These are phyloP conservation scores for Leishmania martiniquensis DNA, from an alignment of 208 protist species.

Conservation along the genomic window DNA sequence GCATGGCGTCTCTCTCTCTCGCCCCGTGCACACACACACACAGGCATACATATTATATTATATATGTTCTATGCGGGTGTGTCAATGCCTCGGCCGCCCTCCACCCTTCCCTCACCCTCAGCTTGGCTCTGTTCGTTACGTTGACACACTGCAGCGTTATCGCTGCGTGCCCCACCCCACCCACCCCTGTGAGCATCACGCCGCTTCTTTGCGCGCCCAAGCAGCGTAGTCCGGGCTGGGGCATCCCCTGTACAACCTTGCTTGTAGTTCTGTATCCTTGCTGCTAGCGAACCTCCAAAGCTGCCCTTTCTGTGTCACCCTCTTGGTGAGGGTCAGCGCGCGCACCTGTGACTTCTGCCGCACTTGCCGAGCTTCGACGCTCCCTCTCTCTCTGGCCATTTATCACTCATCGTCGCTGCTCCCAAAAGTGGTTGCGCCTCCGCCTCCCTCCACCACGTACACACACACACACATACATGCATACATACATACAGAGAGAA, in stretches of 20 bases:
- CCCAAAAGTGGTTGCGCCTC: neutral
- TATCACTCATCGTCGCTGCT: neutral
- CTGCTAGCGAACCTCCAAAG: too few species aligned
- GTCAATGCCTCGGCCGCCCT: too few species aligned
- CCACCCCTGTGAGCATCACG: neutral
- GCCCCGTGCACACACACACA: too few species aligned
- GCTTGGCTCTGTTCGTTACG: neutral
- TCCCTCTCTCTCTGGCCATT: neutral
- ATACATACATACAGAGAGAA: too few species aligned
- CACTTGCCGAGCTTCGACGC: neutral
- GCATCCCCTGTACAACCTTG: neutral
- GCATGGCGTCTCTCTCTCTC: neutral
- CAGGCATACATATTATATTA: neutral
- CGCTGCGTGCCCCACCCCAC: neutral
- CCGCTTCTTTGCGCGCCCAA: neutral
- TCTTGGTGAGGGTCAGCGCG: neutral
- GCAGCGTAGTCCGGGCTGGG: neutral
- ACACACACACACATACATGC: neutral
- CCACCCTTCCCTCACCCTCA: neutral
- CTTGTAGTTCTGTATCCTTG: neutral
- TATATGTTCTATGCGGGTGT: neutral
- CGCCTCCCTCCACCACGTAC: neutral
- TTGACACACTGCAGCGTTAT: neutral
- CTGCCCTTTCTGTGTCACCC: too few species aligned
- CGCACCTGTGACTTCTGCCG: too few species aligned